phyloP scores from a whole-genome alignment of 1,284 basidiomycete genomes.

The Pseudozyma flocculosa region DNA sequence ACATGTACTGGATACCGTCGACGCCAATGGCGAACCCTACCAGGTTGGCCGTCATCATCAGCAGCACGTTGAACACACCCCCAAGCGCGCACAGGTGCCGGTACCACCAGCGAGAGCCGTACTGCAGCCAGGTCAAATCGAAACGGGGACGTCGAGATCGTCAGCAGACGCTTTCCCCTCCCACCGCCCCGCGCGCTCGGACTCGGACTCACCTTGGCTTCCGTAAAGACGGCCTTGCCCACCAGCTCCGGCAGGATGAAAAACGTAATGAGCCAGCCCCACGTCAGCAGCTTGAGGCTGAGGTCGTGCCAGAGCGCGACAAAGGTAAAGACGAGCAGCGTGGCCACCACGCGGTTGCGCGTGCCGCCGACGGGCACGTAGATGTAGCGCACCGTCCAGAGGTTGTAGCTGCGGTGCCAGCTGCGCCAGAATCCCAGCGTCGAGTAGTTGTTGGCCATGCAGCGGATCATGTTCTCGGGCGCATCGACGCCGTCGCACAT shows the following conservation, averaged over 20 bases:
- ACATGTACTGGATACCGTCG: constrained; percentile 76
- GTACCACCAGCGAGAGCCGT: constrained; percentile 73
- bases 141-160: constrained; percentile 6
- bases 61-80: constrained; percentile 78
- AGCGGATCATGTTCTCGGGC: constrained; percentile 97
- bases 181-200: neutral
- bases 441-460: constrained; percentile 98
- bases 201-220: constrained; percentile 65
- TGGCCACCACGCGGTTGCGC: constrained; percentile 69
- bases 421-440: constrained; percentile 89
- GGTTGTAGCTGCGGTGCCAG: constrained; percentile 95
- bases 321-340: constrained; percentile 85
- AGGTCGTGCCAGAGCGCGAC: constrained; percentile 99
- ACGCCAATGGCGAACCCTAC: constrained; percentile 91
- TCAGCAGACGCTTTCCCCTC: constrained; percentile 28
- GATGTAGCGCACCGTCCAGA: constrained; percentile 85
- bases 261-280: constrained; percentile 93
- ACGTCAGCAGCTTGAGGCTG: constrained; percentile 80
- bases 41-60: constrained; percentile 91
- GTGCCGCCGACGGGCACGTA: constrained; percentile 88
- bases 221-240: constrained; percentile 65
- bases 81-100: constrained; percentile 81
- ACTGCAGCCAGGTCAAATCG: constrained; percentile 64
- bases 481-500: constrained; percentile 84
- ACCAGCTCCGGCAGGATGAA: constrained; percentile 86